Base-by-base conservation (phyloP, 2,329 filamentous ascomycete genomes). In the Calonectria henricotiae region DNA sequence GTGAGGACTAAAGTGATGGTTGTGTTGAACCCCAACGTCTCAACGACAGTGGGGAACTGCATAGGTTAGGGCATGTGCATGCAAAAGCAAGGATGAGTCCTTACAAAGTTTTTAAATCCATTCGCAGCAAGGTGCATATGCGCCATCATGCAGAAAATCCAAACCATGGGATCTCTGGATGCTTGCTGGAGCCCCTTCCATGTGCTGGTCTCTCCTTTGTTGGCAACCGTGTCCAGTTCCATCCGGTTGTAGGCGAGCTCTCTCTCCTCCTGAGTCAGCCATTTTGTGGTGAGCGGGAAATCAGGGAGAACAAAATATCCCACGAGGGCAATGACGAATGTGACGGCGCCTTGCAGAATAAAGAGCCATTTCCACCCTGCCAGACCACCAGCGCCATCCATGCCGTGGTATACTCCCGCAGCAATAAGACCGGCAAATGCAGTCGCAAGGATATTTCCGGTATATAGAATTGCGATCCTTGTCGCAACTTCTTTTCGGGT, bases 301-400 rank as follows among this genome's bases (percentile, higher is more conserved):
- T 80, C 79, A 1, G 79, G 79, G 1, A 81, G 75, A 30, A 80
- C 23, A 30, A 80, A 81, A 65, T 74, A 81, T 4, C 78, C 76
- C 0, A 62, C 7, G 8, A 80, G 39, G 8, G 78, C 78, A 8
- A 79, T 73, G 13, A 78, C 69, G 9, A 80, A 76, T 1, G 79
- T 79, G 12, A 80, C 85, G 1, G 85, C 83, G 15, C 91, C 91
- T 78, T 93, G 90, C 7, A 93, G 88, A 60, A 93, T 91, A 78
- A 93, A 93, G 0, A 93, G 84, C 77, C 80, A 82, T 55, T 77
- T 79, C 80, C 80, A 81, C 2, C 79, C 79, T 2, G 73, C 68
- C 2, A 82, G 43, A 0, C 77, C 75, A 13, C 65, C 72, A 4
- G 75, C 68, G 1, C 77, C 77, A 11, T 79, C 78, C 37, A 81